These are phyloP conservation scores for Cercis canadensis DNA, from an alignment of 306 rosid genomes.

Conservation along the genomic window DNA sequence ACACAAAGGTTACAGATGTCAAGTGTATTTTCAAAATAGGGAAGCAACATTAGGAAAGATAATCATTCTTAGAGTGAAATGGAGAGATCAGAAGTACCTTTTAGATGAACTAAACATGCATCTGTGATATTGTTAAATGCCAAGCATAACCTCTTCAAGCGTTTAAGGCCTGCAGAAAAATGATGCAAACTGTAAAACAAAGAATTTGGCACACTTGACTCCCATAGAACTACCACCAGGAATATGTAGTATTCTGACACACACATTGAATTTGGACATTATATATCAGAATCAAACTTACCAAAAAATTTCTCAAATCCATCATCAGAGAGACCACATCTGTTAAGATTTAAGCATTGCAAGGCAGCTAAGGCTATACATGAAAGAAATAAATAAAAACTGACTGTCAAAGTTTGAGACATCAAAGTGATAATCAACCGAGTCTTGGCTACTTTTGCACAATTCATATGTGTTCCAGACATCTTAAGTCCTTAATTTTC, in stretches of 20 bases:
- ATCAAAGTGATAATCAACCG: conserved; percentile 11
- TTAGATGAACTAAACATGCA: conserved; percentile 73
- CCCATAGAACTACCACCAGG: too few relatives aligned
- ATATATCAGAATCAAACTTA: conserved; percentile 47
- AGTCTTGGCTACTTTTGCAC: conserved; percentile 4
- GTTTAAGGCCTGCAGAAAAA: conserved; percentile 68
- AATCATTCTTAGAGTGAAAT: background rate
- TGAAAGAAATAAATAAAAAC: conserved; percentile 22
- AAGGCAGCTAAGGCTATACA: conserved; percentile 64
- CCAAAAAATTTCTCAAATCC: conserved; percentile 77
- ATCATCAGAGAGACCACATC: conserved; percentile 65
- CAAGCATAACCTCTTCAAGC: conserved; percentile 75
- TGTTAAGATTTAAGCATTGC: too few relatives aligned
- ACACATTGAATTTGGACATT: conserved; percentile 25
- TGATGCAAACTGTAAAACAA: conserved; percentile 19
- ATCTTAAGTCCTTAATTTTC: conserved; percentile 25
- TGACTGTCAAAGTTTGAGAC: too few relatives aligned
- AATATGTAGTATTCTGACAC: too few relatives aligned
- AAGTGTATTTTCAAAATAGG: too few relatives aligned
- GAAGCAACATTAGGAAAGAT: conserved; percentile 6
- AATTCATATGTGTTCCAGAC: conserved; percentile 3
- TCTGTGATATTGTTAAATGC: conserved; percentile 76
- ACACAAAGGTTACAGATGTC: too few relatives aligned
- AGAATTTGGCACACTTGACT: background rate
- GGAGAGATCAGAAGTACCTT: conserved; percentile 56